Evolutionary conservation across 2,329 filamentous ascomycete genomes (phyloP).

Genomic region (Verticillium albo-atrum): DNA sequence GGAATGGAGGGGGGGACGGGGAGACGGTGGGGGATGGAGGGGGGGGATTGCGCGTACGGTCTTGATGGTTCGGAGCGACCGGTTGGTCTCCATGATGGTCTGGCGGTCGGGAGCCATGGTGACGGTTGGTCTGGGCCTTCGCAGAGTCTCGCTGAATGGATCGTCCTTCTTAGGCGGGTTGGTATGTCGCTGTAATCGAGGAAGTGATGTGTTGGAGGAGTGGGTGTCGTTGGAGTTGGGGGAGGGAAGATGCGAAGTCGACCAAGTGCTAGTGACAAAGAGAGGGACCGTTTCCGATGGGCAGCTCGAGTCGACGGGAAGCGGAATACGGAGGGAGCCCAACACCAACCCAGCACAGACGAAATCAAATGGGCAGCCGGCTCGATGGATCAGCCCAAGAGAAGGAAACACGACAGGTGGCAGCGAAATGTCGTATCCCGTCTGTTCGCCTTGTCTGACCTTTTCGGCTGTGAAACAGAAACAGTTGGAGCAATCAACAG

Average conservation of each 20-base stretch:
- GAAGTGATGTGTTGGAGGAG: not conserved
- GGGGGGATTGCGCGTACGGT: conserved; percentile 54
- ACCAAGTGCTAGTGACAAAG: not conserved
- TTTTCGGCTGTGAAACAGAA: not conserved
- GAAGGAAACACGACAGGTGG: not conserved
- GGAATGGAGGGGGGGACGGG: too few species aligned
- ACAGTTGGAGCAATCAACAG: not conserved
- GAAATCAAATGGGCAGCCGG: not conserved
- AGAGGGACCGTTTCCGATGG: not conserved
- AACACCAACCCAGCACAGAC: not conserved
- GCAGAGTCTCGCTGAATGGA: not conserved
- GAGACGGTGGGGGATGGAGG: not conserved
- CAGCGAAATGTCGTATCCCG: not conserved
- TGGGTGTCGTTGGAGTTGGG: not conserved
- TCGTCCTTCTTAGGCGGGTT: not conserved
- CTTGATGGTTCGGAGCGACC: conserved; percentile 83
- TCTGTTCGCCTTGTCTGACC: not conserved
- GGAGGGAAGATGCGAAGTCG: not conserved
- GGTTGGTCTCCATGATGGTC: conserved; percentile 66
- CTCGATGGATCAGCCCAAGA: not conserved
- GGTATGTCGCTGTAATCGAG: not conserved
- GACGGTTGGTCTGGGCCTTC: not conserved
- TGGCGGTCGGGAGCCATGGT: conserved; percentile 39
- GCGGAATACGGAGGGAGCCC: not conserved
- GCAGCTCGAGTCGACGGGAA: not conserved